These are phyloP conservation scores for Schizopora paradoxa DNA, from an alignment of 1,284 basidiomycete genomes.

Conservation along the genomic window DNA sequence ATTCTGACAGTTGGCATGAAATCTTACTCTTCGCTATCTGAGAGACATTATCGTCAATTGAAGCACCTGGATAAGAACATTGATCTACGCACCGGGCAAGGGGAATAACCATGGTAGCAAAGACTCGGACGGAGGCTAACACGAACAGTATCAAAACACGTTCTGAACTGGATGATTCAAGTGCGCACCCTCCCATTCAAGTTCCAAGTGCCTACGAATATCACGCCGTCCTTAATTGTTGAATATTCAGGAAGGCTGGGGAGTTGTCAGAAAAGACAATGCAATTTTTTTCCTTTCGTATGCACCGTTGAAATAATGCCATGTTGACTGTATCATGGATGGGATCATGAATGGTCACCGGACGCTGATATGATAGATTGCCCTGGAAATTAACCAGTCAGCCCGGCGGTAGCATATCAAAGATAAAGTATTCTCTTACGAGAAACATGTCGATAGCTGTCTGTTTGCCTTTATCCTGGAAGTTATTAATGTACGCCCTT, in stretches of 20 bases:
- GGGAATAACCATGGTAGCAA: constrained; percentile 91
- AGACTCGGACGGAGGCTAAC: constrained; percentile 73
- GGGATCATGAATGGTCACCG: constrained; percentile 91
- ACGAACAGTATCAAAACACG: constrained; percentile 14
- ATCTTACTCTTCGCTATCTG: constrained; percentile 57
- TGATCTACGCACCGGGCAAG: constrained; percentile 44
- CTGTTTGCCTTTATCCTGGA: constrained; percentile 95
- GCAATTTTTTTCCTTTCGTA: constrained; percentile 11
- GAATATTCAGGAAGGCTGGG: constrained; percentile 82
- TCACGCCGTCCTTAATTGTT: constrained; percentile 59
- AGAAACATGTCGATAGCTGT: constrained; percentile 93
- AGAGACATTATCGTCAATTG: background rate
- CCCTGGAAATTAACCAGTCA: constrained; percentile 47
- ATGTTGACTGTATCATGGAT: constrained; percentile 83
- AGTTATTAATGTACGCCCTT: constrained; percentile 96
- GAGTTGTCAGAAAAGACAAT: constrained; percentile 12
- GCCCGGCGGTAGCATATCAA: background rate
- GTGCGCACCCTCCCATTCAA: constrained; percentile 79
- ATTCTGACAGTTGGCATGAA: background rate
- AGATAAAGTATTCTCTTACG: constrained; percentile 49
- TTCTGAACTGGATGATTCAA: background rate
- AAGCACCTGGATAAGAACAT: constrained; percentile 5
- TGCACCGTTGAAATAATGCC: constrained; percentile 60
- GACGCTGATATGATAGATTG: constrained; percentile 82
- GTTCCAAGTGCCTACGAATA: constrained; percentile 95